Conservation (phyloP, 805 yeast genomes). For the Candida coleopterorum region DNA sequence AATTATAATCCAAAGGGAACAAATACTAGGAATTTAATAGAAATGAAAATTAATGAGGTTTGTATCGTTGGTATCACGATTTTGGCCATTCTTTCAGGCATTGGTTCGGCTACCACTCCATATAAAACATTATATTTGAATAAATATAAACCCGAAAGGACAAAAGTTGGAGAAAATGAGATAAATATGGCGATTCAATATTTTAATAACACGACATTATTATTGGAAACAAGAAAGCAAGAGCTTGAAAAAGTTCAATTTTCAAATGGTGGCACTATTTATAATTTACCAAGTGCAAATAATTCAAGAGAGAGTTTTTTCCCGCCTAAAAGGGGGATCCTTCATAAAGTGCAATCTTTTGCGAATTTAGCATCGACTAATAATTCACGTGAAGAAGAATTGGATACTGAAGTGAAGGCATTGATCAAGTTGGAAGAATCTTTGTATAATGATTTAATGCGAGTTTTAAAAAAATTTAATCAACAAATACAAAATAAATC, state of each 20-base stretch:
- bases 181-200: conserved; percentile 30
- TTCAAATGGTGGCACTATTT: conserved; percentile 22
- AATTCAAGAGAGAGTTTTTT: conserved; percentile 5
- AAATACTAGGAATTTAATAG: conserved; percentile 15
- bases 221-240: conserved; percentile 27
- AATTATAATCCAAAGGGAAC: conserved; percentile 17
- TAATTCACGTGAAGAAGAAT: conserved; percentile 25
- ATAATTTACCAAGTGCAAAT: conserved; percentile 17
- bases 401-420: conserved; percentile 36
- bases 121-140: conserved; percentile 19
- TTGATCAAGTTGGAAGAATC: conserved; percentile 25
- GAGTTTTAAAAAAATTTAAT: conserved; percentile 14
- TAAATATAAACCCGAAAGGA: conserved; percentile 1
- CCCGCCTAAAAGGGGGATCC: conserved; percentile 15
- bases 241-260: conserved; percentile 23
- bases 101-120: conserved; percentile 48
- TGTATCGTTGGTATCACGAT: conserved; percentile 47
- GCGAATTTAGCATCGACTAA: conserved; percentile 25
- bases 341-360: conserved; percentile 38
- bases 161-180: conserved; percentile 24
- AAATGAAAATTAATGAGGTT: conserved; percentile 41
- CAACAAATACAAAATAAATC: conserved; percentile 11
- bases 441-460: conserved; percentile 28
- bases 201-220: conserved; percentile 37
- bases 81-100: conserved; percentile 47